Evolutionary conservation across 1,139 yeast species (phyloP).

Genomic region (Kurtzmaniella quercitrusa): DNA sequence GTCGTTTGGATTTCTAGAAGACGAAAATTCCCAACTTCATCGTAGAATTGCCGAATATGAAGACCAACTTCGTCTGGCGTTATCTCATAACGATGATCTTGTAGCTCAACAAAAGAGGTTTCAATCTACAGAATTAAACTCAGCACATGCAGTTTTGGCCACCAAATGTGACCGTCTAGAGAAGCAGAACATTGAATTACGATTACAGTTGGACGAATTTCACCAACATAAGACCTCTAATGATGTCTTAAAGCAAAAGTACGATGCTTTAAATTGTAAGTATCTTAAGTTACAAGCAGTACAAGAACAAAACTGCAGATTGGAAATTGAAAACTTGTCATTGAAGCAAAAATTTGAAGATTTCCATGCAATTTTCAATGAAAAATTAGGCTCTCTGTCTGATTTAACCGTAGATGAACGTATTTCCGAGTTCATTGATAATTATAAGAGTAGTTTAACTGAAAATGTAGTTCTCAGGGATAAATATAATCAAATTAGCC

Average conservation of each 20-base stretch:
- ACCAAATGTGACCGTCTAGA: slow-evolving; percentile 26
- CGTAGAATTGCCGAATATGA: slow-evolving; percentile 16
- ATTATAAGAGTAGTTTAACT: slow-evolving; percentile 33
- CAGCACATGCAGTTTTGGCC: slow-evolving; percentile 13
- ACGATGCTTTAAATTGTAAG: slow-evolving; percentile 28
- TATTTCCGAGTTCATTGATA: slow-evolving; percentile 25
- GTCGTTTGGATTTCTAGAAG: slow-evolving; percentile 21
- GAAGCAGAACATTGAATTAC: slow-evolving; percentile 27
- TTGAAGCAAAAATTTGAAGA: slow-evolving; percentile 40
- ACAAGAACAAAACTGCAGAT: slow-evolving; percentile 44
- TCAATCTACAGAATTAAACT: background rate
- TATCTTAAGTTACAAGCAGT: slow-evolving; percentile 37
- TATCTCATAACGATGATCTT: slow-evolving; percentile 6
- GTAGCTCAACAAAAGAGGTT: background rate
- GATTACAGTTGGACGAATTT: slow-evolving; percentile 25
- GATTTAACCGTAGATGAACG: slow-evolving; percentile 15
- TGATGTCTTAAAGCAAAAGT: slow-evolving; percentile 39
- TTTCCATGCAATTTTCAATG: slow-evolving; percentile 23
- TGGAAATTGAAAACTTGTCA: slow-evolving; percentile 51
- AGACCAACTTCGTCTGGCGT: slow-evolving; percentile 8
- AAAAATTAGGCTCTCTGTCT: slow-evolving; percentile 13
- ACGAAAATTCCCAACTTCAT: slow-evolving; percentile 26
- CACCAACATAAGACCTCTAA: slow-evolving; percentile 37
- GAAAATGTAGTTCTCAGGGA: slow-evolving; percentile 36
- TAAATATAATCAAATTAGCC: slow-evolving; percentile 27